phyloP scores from a whole-genome alignment of 805 yeast genomes.

The Lachancea cidri region DNA sequence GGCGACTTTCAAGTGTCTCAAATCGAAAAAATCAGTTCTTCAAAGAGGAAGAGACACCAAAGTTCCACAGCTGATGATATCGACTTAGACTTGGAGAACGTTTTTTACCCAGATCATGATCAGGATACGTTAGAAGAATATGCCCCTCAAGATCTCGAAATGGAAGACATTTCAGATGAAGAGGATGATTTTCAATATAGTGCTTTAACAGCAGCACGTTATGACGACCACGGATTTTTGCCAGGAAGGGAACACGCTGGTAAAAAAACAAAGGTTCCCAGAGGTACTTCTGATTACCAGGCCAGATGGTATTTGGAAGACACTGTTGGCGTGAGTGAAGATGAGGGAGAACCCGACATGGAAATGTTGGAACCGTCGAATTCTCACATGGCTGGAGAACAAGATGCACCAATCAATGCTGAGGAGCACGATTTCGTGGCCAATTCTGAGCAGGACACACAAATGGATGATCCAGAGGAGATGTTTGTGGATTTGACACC shows the following conservation, averaged over 20 bases:
- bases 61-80: conserved; percentile 9
- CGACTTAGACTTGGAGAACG: conserved; percentile 15
- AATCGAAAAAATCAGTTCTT: conserved; percentile 47
- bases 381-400: conserved; percentile 20
- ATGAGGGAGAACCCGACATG: conserved; percentile 33
- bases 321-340: conserved; percentile 31
- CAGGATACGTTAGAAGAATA: conserved; percentile 59
- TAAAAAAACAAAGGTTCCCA: conserved; percentile 48
- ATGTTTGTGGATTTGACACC: conserved; percentile 67
- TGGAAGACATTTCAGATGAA: conserved; percentile 39
- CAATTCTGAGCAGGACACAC: conserved; percentile 30
- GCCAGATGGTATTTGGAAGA: conserved; percentile 75
- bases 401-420: conserved; percentile 28
- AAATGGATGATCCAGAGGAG: conserved; percentile 42
- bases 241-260: conserved; percentile 30
- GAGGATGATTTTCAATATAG: conserved; percentile 26
- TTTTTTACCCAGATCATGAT: conserved; percentile 35
- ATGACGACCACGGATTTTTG: conserved; percentile 37
- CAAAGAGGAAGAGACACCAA: conserved; percentile 27
- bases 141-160: conserved; percentile 48
- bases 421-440: conserved; percentile 14
- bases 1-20: conserved; percentile 81
- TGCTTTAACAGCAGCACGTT: conserved; percentile 32
- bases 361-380: conserved; percentile 22
- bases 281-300: conserved; percentile 75